Percentiles rank a stretch among this genome's conserved stretches.
phyloP scores from a whole-genome alignment of 306 rosid genomes.

The Cucumis cinereus region DNA sequence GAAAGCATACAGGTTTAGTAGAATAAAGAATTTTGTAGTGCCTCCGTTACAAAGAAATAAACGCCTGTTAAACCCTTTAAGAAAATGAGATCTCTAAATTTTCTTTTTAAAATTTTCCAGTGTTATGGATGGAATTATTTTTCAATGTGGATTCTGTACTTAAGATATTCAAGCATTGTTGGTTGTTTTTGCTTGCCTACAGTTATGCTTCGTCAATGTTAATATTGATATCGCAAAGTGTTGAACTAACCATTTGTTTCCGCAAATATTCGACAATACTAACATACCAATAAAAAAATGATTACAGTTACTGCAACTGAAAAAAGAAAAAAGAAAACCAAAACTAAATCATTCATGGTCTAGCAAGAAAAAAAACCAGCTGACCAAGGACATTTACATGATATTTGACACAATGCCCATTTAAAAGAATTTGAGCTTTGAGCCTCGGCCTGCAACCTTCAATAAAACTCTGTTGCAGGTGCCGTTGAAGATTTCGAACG shows the following conservation, averaged over 20 bases:
- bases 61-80: too few species aligned
- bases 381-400: constrained; percentile 30
- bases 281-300: neutral
- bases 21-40: neutral
- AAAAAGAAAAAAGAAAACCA: neutral
- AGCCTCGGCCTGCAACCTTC: constrained; percentile 46
- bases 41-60: too few species aligned
- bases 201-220: neutral
- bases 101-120: neutral
- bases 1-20: neutral
- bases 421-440: constrained; percentile 1
- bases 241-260: neutral
- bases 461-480: constrained; percentile 54
- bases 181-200: neutral
- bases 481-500: constrained; percentile 7
- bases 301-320: neutral
- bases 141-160: neutral
- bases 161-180: neutral
- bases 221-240: neutral
- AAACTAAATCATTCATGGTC: constrained; percentile 21
- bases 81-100: neutral
- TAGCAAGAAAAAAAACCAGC: constrained; percentile 66
- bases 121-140: neutral
- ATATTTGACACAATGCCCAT: constrained; percentile 26
- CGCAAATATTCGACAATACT: neutral